phyloP scores from a whole-genome alignment of 352 stramenopile species.

The Thalassiosira livingstoniorum region DNA sequence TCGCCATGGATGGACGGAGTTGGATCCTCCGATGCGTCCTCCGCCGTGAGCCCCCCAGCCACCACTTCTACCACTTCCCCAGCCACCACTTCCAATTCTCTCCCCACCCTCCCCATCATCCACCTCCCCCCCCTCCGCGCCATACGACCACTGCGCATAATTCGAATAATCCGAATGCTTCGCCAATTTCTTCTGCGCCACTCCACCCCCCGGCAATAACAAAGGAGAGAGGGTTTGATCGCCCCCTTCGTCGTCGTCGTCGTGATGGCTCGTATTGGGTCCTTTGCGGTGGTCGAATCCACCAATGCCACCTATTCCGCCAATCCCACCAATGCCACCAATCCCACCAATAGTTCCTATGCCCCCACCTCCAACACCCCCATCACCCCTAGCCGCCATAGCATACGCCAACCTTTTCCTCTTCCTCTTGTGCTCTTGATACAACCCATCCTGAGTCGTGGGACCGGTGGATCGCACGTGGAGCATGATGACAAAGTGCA shows the following conservation, averaged over 20 bases:
- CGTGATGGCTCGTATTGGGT: no score
- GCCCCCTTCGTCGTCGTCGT: conserved; percentile 6
- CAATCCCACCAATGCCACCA: conserved; percentile 5
- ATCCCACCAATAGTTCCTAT: conserved; percentile 5
- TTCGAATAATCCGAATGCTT: no score
- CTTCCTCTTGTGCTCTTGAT: conserved; percentile 54
- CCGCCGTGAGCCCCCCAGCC: no score
- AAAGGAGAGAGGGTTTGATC: conserved; percentile 28
- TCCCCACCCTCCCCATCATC: no score
- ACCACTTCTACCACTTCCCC: no score
- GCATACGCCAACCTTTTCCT: conserved; percentile 58
- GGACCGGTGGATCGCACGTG: conserved; percentile 81
- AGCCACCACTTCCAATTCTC: no score
- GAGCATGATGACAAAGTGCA: conserved; percentile 77
- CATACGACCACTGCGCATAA: no score
- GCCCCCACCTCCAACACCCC: conserved; percentile 13
- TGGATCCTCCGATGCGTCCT: no score
- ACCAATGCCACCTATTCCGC: neutral
- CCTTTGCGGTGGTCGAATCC: neutral
- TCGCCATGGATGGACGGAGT: conserved; percentile 32
- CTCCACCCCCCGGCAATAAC: conserved; percentile 40
- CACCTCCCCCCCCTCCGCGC: no score
- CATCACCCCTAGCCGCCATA: conserved; percentile 46
- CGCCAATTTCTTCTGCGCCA: no score
- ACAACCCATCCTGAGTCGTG: conserved; percentile 49